A percentile compares a stretch with the other conserved stretches of the same genome.
These are phyloP conservation scores for Pseudocercospora crystallina DNA, from an alignment of 2,329 filamentous ascomycete genomes.

Conservation along the genomic window DNA sequence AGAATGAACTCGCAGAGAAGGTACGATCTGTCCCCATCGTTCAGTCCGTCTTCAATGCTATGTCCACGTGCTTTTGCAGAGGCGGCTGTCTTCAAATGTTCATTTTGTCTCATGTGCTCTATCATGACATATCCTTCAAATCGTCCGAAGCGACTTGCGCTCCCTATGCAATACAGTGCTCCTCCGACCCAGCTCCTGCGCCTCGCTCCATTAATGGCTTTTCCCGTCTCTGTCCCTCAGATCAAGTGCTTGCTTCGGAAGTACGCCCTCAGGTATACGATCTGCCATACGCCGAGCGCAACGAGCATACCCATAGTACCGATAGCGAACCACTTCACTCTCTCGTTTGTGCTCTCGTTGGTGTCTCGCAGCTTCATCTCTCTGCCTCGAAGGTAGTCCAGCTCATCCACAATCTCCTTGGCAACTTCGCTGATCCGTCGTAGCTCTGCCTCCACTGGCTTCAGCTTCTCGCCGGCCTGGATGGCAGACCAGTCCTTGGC, in stretches of 20 bases:
- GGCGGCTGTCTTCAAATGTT: no score
- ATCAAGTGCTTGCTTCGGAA: conserved; percentile 71
- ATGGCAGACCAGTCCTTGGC: conserved; percentile 98
- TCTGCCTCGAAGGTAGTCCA: conserved; percentile 87
- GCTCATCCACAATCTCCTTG: conserved; percentile 82
- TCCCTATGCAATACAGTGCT: no score
- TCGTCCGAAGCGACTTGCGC: no score
- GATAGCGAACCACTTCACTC: conserved; percentile 98
- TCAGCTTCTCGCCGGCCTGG: conserved; percentile 94
- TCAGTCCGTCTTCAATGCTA: no score
- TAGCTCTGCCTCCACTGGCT: conserved; percentile 93
- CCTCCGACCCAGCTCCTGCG: no score
- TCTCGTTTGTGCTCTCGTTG: conserved; percentile 98
- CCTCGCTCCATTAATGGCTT: no score
- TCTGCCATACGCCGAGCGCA: conserved; percentile 91
- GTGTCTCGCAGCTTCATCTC: conserved; percentile 97
- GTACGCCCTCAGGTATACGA: conserved; percentile 95
- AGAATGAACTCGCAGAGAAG: no score
- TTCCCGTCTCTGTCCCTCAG: conserved; percentile 26
- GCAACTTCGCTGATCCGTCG: conserved; percentile 90
- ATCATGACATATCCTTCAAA: no score
- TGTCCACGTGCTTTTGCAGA: no score
- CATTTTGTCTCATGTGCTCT: no score
- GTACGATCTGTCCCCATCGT: no score
- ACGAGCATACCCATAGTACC: conserved; percentile 89